Evolutionary conservation across 257 asterid species (phyloP).

Genomic region (Hygrophila difformis): DNA sequence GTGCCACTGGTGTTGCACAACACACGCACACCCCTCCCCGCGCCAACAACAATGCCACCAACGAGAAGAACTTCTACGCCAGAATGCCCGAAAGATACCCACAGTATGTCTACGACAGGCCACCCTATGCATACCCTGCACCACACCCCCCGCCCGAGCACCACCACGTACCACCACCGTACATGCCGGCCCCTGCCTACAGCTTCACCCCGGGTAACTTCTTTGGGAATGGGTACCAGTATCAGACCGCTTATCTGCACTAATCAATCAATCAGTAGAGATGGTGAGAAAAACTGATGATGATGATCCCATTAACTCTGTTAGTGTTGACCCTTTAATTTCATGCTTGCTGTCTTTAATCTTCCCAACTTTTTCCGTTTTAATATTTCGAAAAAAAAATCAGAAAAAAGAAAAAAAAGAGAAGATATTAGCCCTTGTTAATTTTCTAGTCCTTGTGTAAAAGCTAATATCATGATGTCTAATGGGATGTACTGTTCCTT

Average conservation of each 20-base stretch:
- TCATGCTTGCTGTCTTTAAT: conserved; percentile 41
- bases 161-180: conserved; percentile 47
- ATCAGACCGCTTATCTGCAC: conserved; percentile 94
- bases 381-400: conserved; percentile 24
- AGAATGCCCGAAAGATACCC: conserved; percentile 70
- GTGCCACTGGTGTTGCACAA: conserved; percentile 59
- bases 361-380: conserved; percentile 37
- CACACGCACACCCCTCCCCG: conserved; percentile 33
- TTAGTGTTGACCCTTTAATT: conserved; percentile 63
- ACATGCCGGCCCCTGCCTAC: conserved; percentile 52
- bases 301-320: conserved; percentile 40
- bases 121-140: conserved; percentile 48
- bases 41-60: too few species aligned
- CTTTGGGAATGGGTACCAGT: conserved; percentile 88
- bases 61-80: conserved; percentile 70
- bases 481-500: conserved; percentile 32
- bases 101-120: conserved; percentile 69
- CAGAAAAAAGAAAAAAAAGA: conserved; percentile 11
- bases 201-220: conserved; percentile 59
- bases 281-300: conserved; percentile 40
- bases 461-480: conserved; percentile 45
- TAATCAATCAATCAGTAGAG: conserved; percentile 81
- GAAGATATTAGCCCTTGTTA: conserved; percentile 32
- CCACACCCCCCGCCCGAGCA: conserved; percentile 27
- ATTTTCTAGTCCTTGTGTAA: conserved; percentile 63